Conservation (phyloP, 1,139 yeast genomes). For the Geotrichum fermentans region DNA sequence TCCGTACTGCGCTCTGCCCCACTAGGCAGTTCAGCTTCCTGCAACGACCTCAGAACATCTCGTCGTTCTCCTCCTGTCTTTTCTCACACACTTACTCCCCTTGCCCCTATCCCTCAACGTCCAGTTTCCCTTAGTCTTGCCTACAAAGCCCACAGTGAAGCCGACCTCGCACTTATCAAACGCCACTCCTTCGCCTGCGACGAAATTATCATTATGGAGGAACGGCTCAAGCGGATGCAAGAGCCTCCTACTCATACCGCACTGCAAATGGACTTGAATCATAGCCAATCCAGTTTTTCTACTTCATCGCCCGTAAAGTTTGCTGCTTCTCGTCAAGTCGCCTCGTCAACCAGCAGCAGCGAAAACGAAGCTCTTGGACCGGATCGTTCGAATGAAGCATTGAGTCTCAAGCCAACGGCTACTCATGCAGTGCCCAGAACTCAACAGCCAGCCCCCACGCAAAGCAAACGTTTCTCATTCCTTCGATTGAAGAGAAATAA, state of each 20-base stretch:
- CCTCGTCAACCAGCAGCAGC: background rate
- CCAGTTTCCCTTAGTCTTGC: constrained; percentile 11
- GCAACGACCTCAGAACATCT: background rate
- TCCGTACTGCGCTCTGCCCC: background rate
- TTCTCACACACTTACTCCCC: constrained; percentile 5
- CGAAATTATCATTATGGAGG: constrained; percentile 14
- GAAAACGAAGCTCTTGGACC: too few relatives aligned
- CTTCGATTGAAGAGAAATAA: constrained; percentile 2
- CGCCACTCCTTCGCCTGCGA: constrained; percentile 6
- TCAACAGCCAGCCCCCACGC: background rate
- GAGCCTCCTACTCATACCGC: background rate
- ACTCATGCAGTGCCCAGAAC: background rate
- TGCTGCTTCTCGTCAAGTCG: constrained; percentile 11
- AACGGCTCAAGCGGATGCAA: constrained; percentile 4
- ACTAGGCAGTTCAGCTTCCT: background rate
- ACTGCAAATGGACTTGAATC: background rate
- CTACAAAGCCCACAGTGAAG: background rate
- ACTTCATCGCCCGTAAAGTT: constrained; percentile 4
- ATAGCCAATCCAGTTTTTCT: constrained; percentile 9
- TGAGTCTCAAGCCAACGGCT: background rate
- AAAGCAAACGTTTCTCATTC: constrained; percentile 8
- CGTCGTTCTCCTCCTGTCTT: background rate
- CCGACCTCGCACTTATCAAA: background rate
- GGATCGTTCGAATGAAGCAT: background rate
- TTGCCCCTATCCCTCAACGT: constrained; percentile 14